Evolutionary conservation across 345 rosid genomes (phyloP), one percentile per base, ranked within the genome.

Genomic region (Gossypium stocksii): DNA sequence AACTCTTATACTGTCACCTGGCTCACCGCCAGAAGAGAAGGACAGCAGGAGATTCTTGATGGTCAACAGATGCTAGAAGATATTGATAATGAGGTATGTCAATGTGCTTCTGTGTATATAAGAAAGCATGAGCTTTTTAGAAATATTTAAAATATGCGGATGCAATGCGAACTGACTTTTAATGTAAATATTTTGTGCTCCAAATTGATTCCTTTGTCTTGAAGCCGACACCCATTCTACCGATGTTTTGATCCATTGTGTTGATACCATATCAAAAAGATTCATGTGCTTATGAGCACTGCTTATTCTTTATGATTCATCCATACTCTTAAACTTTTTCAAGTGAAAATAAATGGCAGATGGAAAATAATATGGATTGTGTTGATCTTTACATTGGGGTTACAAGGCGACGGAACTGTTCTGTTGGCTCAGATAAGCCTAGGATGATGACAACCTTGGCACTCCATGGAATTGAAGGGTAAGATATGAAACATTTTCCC

Each of bases 21-120:
- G 89, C 85, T 92, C 67, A 90, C 95, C 15, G 97, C 95, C 25
- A 88, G 75, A 85, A 87, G 85, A 81, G 88, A 83, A 74, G 97
- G 91, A 68, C 81, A 80, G 43, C 80, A 44, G 51, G 91, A 85
- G 81, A 78, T 87, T 83, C 95, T 88, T 66, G 82, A 84, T 78
- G 97, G 97, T 48, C 81, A 83, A 20, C 89, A 83, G 76, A 84
- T 94, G 74, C 76, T 90, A 44, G 76, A 81, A 75, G 78, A 83
- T 77, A 80, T 94, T 53, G 20, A 82, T 72, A 74, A 64, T 61
- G 84, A 87, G 92, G 97, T 90, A 87, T 49, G 76, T 57, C 65
- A 29, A 15, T 52, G 7, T 64, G 38, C 62, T 44, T 29, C 54
- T 46, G 48, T 15, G 51, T 46, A 22, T 16, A n/a, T 52, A 53